Percentiles rank a stretch among this genome's conserved stretches.
Evolutionary conservation across 2,329 filamentous ascomycete genomes (phyloP).

Genomic region (Teratosphaeria zuluensis): DNA sequence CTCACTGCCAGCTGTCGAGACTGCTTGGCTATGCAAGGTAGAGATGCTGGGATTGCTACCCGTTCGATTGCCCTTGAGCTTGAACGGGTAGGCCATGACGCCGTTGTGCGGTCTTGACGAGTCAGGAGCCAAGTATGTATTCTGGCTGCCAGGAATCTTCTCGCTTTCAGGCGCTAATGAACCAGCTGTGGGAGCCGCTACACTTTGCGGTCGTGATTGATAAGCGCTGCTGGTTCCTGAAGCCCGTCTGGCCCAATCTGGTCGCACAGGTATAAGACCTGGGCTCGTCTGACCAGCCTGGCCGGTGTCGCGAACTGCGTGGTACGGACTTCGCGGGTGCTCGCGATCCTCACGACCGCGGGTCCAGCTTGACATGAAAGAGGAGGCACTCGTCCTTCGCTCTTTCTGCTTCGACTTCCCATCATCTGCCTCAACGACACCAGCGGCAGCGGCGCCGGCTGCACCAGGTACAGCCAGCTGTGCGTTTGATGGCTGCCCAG

Average conservation of each 20-base stretch:
- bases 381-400: slow-evolving; percentile 15
- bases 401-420: slow-evolving; percentile 3
- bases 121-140: slow-evolving; percentile 39
- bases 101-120: slow-evolving; percentile 58
- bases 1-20: neutral
- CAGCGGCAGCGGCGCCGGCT: neutral
- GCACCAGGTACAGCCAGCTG: neutral
- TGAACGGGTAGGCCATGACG: slow-evolving; percentile 65
- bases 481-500: neutral
- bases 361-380: slow-evolving; percentile 9
- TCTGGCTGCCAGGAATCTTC: slow-evolving; percentile 26
- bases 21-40: slow-evolving; percentile 15
- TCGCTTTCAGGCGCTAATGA: slow-evolving; percentile 8
- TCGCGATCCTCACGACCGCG: slow-evolving; percentile 2
- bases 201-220: slow-evolving; percentile 22
- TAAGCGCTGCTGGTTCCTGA: neutral
- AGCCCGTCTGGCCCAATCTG: neutral
- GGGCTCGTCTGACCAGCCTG: slow-evolving; percentile 8
- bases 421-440: neutral
- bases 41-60: slow-evolving; percentile 15
- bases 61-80: slow-evolving; percentile 40
- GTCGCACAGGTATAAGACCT: neutral
- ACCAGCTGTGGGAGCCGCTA: slow-evolving; percentile 9
- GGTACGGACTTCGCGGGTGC: slow-evolving; percentile 13
- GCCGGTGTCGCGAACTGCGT: slow-evolving; percentile 15